Conservation (phyloP, 306 rosid species). For the Prunus davidiana region DNA sequence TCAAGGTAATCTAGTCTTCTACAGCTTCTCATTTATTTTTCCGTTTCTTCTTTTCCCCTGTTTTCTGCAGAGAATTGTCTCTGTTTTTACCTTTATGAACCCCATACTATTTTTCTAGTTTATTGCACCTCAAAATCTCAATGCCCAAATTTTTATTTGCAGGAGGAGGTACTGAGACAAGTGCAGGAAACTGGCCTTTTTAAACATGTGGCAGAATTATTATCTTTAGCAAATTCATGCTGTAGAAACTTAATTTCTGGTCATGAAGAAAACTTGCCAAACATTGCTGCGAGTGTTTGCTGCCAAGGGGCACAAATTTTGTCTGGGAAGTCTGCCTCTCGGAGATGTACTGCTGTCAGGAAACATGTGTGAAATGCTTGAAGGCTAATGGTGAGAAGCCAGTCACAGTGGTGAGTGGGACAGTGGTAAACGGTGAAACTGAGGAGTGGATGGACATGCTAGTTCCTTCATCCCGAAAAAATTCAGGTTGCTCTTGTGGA, state of each 20-base stretch:
- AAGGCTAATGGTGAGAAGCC: constrained; percentile 58
- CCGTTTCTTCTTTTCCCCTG: background rate
- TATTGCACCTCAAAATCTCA: constrained; percentile 11
- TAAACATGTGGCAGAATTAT: constrained; percentile 58
- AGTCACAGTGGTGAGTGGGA: constrained; percentile 68
- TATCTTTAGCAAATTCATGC: constrained; percentile 44
- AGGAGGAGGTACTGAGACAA: constrained; percentile 81
- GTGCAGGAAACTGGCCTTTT: constrained; percentile 77
- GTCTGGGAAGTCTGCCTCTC: constrained; percentile 44
- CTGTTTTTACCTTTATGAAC: background rate
- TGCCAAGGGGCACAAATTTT: constrained; percentile 89
- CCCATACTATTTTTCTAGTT: background rate
- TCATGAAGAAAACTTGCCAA: constrained; percentile 43
- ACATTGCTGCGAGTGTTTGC: constrained; percentile 78
- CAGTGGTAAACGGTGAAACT: constrained; percentile 56
- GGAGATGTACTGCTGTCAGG: constrained; percentile 57
- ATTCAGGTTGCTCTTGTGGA: constrained; percentile 42
- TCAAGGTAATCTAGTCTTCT: constrained; percentile 53
- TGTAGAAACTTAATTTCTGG: constrained; percentile 23
- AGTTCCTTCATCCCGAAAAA: constrained; percentile 62
- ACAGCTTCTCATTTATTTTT: constrained; percentile 16
- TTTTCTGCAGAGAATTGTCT: background rate
- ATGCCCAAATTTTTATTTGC: constrained; percentile 20
- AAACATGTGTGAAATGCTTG: constrained; percentile 66
- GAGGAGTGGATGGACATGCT: constrained; percentile 75